phyloP scores from a whole-genome alignment of 2,329 filamentous ascomycete species.

The Ciborinia camelliae region DNA sequence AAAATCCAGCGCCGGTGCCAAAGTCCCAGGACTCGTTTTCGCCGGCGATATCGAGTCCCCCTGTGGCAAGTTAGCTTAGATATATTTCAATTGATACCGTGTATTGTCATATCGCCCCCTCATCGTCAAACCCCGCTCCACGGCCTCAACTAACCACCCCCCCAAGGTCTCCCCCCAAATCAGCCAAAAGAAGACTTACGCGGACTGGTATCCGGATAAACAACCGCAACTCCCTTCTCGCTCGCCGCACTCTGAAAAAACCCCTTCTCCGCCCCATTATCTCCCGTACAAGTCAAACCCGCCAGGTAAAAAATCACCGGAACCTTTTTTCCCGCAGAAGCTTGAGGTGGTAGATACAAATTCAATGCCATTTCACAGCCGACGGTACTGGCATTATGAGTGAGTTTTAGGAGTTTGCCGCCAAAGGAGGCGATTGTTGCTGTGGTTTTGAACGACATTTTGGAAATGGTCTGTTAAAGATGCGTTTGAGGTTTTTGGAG shows the following conservation, averaged over 20 bases:
- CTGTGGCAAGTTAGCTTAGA: constrained; percentile 39
- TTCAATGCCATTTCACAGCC: constrained; percentile 89
- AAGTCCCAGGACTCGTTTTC: constrained; percentile 92
- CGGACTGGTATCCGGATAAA: constrained; percentile 94
- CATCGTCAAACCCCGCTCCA: not conserved
- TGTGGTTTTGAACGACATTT: constrained; percentile 84
- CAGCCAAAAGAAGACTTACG: constrained; percentile 47
- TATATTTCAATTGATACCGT: not conserved
- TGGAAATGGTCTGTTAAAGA: constrained; percentile 25
- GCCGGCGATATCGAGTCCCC: constrained; percentile 73
- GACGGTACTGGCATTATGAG: constrained; percentile 75
- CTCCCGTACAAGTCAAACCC: constrained; percentile 89
- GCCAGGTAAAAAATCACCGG: constrained; percentile 92
- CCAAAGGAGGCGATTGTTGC: constrained; percentile 88
- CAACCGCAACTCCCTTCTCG: constrained; percentile 79
- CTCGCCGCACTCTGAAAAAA: constrained; percentile 87
- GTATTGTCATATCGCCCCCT: not conserved
- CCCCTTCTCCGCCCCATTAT: constrained; percentile 78
- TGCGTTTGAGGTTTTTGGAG: not conserved
- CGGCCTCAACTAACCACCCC: not conserved
- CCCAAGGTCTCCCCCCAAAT: too few relatives aligned
- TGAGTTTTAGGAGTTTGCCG: constrained; percentile 91
- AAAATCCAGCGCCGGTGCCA: constrained; percentile 88
- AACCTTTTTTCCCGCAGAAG: constrained; percentile 48
- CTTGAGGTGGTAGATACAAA: constrained; percentile 80